Percentiles rank a stretch among this genome's conserved stretches.
Conservation (phyloP, 371 early-diverging fungal species). For the Syncephalastrum contaminatum region DNA sequence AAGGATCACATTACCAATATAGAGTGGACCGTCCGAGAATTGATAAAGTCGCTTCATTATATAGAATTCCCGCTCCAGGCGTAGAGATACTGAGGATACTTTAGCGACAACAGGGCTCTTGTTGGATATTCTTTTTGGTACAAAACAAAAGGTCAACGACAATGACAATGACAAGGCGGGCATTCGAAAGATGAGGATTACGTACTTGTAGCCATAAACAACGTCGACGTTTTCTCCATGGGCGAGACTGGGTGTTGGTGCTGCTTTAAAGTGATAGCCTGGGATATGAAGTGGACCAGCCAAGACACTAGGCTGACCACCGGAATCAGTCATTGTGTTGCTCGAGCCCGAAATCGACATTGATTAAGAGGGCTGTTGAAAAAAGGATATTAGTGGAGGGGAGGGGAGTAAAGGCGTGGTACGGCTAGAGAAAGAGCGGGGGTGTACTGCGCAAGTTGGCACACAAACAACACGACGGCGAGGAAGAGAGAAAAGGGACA, state of each 20-base stretch:
- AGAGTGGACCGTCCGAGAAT: constrained; percentile 29
- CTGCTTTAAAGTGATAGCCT: constrained; percentile 40
- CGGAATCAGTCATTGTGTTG: constrained; percentile 21
- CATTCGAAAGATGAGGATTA: neutral
- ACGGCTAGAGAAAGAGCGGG: no score
- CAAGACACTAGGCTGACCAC: constrained; percentile 15
- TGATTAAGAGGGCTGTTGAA: no score
- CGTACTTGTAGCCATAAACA: constrained; percentile 39
- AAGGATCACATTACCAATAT: constrained; percentile 21
- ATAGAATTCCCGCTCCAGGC: constrained; percentile 42
- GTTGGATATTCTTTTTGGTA: constrained; percentile 26
- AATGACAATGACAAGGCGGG: neutral
- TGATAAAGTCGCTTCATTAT: constrained; percentile 40
- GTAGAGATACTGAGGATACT: constrained; percentile 36
- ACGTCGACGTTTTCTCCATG: constrained; percentile 41
- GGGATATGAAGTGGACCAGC: constrained; percentile 36
- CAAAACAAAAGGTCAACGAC: neutral
- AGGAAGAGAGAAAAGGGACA: no score
- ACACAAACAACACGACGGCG: no score
- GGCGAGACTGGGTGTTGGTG: constrained; percentile 29
- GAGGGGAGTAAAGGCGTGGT: no score
- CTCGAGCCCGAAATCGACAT: constrained; percentile 4
- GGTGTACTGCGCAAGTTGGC: no score
- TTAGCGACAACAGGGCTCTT: constrained; percentile 41
- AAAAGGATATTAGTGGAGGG: no score